phyloP scores from a whole-genome alignment of 2,329 filamentous ascomycete species.

The Balansia obtecta region DNA sequence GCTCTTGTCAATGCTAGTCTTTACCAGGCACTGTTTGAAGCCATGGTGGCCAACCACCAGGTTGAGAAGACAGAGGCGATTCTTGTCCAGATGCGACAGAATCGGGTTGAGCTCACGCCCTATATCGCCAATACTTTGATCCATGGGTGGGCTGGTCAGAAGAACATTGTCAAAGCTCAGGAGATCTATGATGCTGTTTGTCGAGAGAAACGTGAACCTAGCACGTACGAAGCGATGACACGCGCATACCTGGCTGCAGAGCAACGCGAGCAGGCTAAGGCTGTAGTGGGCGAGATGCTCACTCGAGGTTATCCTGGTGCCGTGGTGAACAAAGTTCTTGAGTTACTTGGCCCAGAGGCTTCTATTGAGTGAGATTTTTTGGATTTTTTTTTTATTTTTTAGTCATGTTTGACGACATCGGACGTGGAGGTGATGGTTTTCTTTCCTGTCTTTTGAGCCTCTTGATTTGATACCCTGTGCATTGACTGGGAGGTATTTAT shows the following conservation, averaged over 20 bases:
- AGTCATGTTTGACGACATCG: constrained; percentile 6
- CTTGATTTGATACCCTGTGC: constrained; percentile 15
- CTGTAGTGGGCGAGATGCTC: constrained; percentile 80
- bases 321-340: constrained; percentile 86
- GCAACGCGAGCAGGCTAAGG: constrained; percentile 62
- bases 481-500: constrained; percentile 8
- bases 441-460: constrained; percentile 5
- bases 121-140: constrained; percentile 99
- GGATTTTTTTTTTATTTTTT: constrained; percentile 12
- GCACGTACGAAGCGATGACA: constrained; percentile 98
- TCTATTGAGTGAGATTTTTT: constrained; percentile 14
- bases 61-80: constrained; percentile 65
- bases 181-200: constrained; percentile 70
- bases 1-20: constrained; percentile 71
- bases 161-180: constrained; percentile 67
- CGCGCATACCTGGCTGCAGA: constrained; percentile 79
- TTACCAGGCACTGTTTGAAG: constrained; percentile 94
- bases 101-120: constrained; percentile 73
- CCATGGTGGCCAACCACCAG: constrained; percentile 88
- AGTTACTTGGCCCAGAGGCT: constrained; percentile 52
- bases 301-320: constrained; percentile 81
- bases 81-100: constrained; percentile 61
- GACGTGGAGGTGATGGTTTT: constrained; percentile 6
- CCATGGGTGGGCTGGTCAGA: constrained; percentile 84
- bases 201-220: constrained; percentile 74